Percentiles rank a stretch among this genome's conserved stretches.
These are phyloP conservation scores for Nigrospora oryzae DNA, from an alignment of 2,329 filamentous ascomycete species.

Conservation along the genomic window DNA sequence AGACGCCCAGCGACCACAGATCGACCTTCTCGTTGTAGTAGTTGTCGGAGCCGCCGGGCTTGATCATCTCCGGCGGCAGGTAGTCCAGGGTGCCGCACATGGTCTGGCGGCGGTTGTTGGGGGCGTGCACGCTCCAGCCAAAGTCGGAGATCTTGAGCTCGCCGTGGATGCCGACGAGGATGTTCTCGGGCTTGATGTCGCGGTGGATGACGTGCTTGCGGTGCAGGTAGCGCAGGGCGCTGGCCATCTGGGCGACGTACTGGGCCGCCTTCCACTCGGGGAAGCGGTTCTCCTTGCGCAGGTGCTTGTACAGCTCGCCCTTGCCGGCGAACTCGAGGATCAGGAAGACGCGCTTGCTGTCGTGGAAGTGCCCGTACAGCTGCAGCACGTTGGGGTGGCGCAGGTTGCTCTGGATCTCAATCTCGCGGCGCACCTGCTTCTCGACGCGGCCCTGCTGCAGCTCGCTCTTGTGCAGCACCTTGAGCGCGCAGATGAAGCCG, in stretches of 20 bases:
- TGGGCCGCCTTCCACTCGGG: constrained; percentile 80
- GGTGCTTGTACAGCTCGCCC: constrained; percentile 82
- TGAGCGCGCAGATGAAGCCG: constrained; percentile 78
- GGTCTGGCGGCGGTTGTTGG: constrained; percentile 85
- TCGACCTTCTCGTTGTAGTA: constrained; percentile 95
- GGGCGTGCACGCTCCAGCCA: constrained; percentile 96
- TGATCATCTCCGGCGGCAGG: constrained; percentile 95
- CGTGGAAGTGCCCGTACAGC: constrained; percentile 82
- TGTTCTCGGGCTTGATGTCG: constrained; percentile 97
- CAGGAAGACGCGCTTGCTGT: constrained; percentile 78
- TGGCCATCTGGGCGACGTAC: constrained; percentile 87
- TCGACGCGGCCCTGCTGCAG: constrained; percentile 70
- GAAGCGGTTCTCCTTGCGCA: constrained; percentile 70
- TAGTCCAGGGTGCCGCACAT: constrained; percentile 98
- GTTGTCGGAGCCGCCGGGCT: constrained; percentile 70
- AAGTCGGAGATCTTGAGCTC: constrained; percentile 99
- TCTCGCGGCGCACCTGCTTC: constrained; percentile 80
- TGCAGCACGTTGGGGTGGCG: constrained; percentile 79
- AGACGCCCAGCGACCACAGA: constrained; percentile 87
- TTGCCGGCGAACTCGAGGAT: constrained; percentile 82
- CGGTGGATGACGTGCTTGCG: constrained; percentile 96
- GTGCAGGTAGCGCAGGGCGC: constrained; percentile 81
- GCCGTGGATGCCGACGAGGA: constrained; percentile 88
- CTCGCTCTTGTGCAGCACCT: constrained; percentile 79
- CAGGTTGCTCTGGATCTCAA: constrained; percentile 83